Conservation (phyloP, 148 eudicot species). For the Simmondsia chinensis region DNA sequence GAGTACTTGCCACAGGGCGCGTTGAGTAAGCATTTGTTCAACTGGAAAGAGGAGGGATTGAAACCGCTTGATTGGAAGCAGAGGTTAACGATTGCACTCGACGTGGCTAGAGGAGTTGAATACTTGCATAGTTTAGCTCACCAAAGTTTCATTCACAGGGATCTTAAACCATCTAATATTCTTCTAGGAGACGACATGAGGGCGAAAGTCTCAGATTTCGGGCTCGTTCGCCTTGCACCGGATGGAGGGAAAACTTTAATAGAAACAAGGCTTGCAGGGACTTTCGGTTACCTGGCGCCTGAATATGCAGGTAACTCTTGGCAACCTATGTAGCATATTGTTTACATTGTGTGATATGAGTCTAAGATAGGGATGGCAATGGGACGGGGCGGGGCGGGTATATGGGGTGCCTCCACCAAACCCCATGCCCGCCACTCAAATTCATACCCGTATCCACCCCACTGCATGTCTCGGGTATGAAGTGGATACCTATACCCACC, state of each 20-base stretch:
- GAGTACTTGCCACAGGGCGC: slow-evolving; percentile 66
- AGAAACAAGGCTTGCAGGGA: slow-evolving; percentile 30
- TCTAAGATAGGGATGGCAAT: no score
- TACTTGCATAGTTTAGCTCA: slow-evolving; percentile 34
- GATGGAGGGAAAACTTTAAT: slow-evolving; percentile 30
- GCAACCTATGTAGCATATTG: no score
- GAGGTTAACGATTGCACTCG: slow-evolving; percentile 27
- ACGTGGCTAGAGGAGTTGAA: slow-evolving; percentile 38
- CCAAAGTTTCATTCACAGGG: slow-evolving; percentile 39
- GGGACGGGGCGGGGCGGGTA: no score
- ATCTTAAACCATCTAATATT: slow-evolving; percentile 36
- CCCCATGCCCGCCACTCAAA: no score
- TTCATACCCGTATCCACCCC: no score
- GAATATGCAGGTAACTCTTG: slow-evolving; percentile 34
- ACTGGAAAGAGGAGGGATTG: slow-evolving; percentile 33
- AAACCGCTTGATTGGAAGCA: slow-evolving; percentile 31
- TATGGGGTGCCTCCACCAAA: no score
- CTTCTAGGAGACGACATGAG: slow-evolving; percentile 36
- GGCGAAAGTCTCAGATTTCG: slow-evolving; percentile 40
- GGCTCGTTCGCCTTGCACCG: slow-evolving; percentile 40
- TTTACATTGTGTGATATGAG: neutral
- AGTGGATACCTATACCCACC: no score
- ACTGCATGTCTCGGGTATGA: no score
- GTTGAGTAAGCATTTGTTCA: slow-evolving; percentile 39
- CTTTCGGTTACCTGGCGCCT: slow-evolving; percentile 39